Evolutionary conservation across 2,329 filamentous ascomycete species (phyloP), one percentile per base, ranked within the genome.

Genomic region (Aureobasidium sp.): DNA sequence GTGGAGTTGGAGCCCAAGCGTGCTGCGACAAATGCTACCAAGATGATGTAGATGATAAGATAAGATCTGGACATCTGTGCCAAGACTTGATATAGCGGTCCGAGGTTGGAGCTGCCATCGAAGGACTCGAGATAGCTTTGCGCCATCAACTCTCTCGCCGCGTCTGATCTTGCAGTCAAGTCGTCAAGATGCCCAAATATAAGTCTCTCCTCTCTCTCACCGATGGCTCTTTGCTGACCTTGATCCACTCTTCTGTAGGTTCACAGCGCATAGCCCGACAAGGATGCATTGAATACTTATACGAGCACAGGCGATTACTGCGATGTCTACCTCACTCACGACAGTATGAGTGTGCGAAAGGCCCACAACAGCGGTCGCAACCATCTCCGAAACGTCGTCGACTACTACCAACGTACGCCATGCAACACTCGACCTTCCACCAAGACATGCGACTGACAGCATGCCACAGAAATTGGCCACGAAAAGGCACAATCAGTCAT

Each of bases 291-390:
- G 27, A 19, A 47, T 19, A 44, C 40, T 54, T 11, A 44, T 38
- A 16, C 22, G 21, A 35, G 37, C 14, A 17, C 22, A 55, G 53
- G 90, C 79, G 93, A 98, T 72, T 98, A 98, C 74, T 98, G 93
- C 81, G 93, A 98, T 86, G 93, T 98, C 71, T 98, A 98, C 80
- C 86, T 98, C 64, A 98, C 93, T 62, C 93, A 98, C 80, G 93
- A 98, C 79, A 95, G 90, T 40, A 97, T 97, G 91, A 95, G 90
- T 74, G 93, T 98, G 73, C 90, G 93, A 64, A 97, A 97, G 76
- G 93, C 93, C 45, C 93, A 98, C 74, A 98, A 98, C 77, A 86
- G 83, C 68, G 93, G 93, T 58, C 84, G 91, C 64, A 98, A 98
- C 75, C 93, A 98, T 68, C 75, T 98, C 58, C 88, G 93, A 66